Evolutionary conservation across 1,284 basidiomycete species (phyloP).

Genomic region (Singerocomus inundabilis): DNA sequence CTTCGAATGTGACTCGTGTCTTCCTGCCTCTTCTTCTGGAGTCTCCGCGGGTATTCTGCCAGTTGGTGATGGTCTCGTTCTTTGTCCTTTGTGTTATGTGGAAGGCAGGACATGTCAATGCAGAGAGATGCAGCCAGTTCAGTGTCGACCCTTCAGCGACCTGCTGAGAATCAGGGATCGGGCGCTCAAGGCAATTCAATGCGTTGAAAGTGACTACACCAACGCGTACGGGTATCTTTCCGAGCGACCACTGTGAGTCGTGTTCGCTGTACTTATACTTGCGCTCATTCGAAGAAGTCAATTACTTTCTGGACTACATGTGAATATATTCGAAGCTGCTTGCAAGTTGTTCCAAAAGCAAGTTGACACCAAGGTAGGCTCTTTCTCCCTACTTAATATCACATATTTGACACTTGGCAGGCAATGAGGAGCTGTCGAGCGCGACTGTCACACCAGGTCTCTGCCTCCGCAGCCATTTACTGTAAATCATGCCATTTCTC

Average conservation of each 20-base stretch:
- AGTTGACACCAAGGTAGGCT: constrained; percentile 17
- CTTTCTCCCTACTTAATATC: neutral
- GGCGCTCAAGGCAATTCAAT: constrained; percentile 36
- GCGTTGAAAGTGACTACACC: constrained; percentile 32
- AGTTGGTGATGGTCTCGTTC: constrained; percentile 44
- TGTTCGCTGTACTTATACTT: neutral
- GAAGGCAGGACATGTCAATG: constrained; percentile 72
- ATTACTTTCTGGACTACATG: constrained; percentile 20
- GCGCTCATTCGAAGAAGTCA: constrained; percentile 23
- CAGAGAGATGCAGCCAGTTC: constrained; percentile 53
- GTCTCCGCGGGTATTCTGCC: constrained; percentile 18
- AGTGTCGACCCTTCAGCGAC: constrained; percentile 45
- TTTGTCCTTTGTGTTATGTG: constrained; percentile 70
- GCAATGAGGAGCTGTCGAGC: constrained; percentile 25
- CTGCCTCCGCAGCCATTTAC: constrained; percentile 28
- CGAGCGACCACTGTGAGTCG: constrained; percentile 24
- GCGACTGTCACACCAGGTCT: constrained; percentile 19
- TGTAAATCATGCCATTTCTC: constrained; percentile 53
- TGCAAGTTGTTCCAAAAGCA: constrained; percentile 28
- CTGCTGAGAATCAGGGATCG: constrained; percentile 42
- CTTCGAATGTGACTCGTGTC: constrained; percentile 60
- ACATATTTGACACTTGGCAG: constrained; percentile 11
- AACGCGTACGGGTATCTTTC: constrained; percentile 25
- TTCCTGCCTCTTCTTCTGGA: constrained; percentile 15
- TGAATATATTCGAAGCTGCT: constrained; percentile 37